Evolutionary conservation across 257 asterid species (phyloP).

Genomic region (Primulina eburnea): DNA sequence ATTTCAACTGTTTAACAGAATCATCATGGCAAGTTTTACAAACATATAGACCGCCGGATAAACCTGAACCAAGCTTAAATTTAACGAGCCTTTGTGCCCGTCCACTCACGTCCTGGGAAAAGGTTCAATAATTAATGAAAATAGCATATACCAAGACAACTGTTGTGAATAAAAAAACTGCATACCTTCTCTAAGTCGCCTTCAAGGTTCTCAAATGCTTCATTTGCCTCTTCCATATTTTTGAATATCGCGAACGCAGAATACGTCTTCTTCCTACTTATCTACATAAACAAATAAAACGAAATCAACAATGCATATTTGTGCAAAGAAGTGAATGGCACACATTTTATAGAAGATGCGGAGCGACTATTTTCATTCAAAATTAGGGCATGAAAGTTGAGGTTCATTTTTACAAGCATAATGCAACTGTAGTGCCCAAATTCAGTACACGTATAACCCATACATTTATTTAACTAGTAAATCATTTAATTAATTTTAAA

Average conservation of each 20-base stretch:
- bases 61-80: constrained; percentile 47
- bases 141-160: not conserved
- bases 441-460: no score
- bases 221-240: constrained; percentile 58
- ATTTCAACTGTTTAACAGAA: constrained; percentile 16
- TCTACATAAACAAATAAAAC: constrained; percentile 40
- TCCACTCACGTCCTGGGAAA: constrained; percentile 59
- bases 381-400: not conserved
- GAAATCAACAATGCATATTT: constrained; percentile 6
- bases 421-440: no score
- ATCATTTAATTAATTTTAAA: no score
- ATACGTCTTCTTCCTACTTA: constrained; percentile 42
- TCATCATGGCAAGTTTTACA: constrained; percentile 36
- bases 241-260: constrained; percentile 61
- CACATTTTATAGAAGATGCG: not conserved
- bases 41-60: constrained; percentile 40
- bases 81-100: constrained; percentile 52
- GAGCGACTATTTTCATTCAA: no score
- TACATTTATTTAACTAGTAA: no score
- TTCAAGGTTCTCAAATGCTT: constrained; percentile 58
- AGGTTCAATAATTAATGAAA: constrained; percentile 12
- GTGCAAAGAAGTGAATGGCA: not conserved
- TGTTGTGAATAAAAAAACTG: not conserved
- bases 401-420: no score
- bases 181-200: constrained; percentile 64